These are phyloP conservation scores for Fusarium sp. DNA, from an alignment of 2,329 filamentous ascomycete species.

Conservation along the genomic window DNA sequence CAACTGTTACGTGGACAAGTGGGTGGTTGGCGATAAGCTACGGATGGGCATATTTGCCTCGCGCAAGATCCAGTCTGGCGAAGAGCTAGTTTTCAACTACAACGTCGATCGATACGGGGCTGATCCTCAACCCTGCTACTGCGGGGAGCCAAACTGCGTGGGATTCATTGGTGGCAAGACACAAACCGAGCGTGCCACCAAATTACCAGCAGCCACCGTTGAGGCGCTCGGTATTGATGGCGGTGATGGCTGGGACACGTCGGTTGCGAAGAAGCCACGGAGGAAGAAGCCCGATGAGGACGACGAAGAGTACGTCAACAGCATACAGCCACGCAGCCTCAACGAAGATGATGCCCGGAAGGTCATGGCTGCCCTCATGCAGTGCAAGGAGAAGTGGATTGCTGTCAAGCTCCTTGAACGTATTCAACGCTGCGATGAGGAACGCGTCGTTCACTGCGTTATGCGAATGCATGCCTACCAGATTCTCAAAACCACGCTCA, in stretches of 20 bases:
- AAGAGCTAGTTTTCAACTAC: slow-evolving; percentile 99
- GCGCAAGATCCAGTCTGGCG: slow-evolving; percentile 86
- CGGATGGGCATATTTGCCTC: slow-evolving; percentile 99
- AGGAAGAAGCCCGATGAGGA: slow-evolving; percentile 95
- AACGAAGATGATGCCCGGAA: slow-evolving; percentile 90
- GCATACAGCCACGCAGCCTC: slow-evolving; percentile 83
- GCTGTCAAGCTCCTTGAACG: slow-evolving; percentile 93
- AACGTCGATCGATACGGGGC: slow-evolving; percentile 98
- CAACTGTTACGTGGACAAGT: slow-evolving; percentile 99
- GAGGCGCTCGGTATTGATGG: slow-evolving; percentile 97
- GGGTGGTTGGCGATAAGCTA: slow-evolving; percentile 96
- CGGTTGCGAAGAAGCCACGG: slow-evolving; percentile 89
- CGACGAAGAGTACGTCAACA: slow-evolving; percentile 96
- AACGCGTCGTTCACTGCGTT: slow-evolving; percentile 88
- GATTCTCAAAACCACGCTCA: slow-evolving; percentile 89
- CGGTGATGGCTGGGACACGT: slow-evolving; percentile 91
- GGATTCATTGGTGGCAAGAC: slow-evolving; percentile 98
- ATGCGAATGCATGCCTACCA: slow-evolving; percentile 98
- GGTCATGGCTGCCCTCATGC: slow-evolving; percentile 96
- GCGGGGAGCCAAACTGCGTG: slow-evolving; percentile 92
- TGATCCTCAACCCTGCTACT: slow-evolving; percentile 97
- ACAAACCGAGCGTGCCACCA: slow-evolving; percentile 95
- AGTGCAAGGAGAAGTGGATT: slow-evolving; percentile 99
- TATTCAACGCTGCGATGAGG: slow-evolving; percentile 89
- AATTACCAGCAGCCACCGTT: slow-evolving; percentile 89